Base-by-base conservation (phyloP, 208 protist genomes). In the Balamuthia mandrillaris region DNA sequence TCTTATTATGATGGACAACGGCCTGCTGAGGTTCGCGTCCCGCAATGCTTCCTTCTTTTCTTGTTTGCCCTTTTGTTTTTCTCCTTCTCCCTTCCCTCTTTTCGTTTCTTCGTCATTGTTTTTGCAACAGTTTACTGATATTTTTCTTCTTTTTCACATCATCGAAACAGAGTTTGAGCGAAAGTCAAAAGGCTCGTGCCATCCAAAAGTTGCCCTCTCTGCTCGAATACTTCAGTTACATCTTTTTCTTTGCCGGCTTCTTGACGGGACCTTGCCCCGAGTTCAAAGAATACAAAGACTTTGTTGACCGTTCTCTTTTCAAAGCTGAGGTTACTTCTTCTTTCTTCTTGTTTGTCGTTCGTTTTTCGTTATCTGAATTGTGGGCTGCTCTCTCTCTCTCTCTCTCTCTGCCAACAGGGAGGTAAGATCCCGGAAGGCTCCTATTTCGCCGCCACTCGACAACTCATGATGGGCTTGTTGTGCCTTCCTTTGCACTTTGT, bases 241-340 rank as follows among this genome's bases (percentile, higher is more conserved):
- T 91, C 0, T 92, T 88, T 52, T 91, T 91, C 42, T 91, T 87
- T 49, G 66, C 60, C 51, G 78, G 84, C 2, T 89, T 91, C 61
- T 70, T 93, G 3, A 66, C 87, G 21, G 91, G 91, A 24, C 91
- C 91, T 31, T 63, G 81, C 24, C 61, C 90, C 58, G 89, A 93
- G 60, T 83, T 91, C 39, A 37, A 37, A n/a, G 87, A 92, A 27
- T 93, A 93, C 79, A 51, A 86, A 9, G 45, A 41, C 2, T 88
- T 82, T 35, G 42, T 35, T 35, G 58, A 66, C 58, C 58, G 58
- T 35, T 66, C 58, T 7, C 3, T 66, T 5, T 66, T 66, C 21
- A 35, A 27, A 27, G 4, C 31, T 21, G 65, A 74, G 39, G 33
- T 31, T 5, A n/a, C 33, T 18, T 7, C 18, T 37, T 7, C 35